Evolutionary conservation across 768 basidiomycete genomes (phyloP).

Genomic region (Suillus occidentalis): DNA sequence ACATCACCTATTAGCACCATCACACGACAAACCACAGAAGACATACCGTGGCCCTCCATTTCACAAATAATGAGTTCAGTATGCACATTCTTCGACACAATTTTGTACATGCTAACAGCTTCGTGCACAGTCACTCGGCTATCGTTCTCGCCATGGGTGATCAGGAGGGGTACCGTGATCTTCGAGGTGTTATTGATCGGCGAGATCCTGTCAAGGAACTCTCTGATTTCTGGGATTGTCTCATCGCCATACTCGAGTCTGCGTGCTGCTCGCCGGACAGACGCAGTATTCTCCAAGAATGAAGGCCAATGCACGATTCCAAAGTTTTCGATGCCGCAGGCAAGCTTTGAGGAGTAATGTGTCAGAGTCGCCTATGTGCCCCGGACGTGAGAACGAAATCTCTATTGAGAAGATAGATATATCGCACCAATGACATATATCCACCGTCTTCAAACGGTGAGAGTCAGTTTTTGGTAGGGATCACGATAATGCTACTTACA

Average conservation of each 20-base stretch:
- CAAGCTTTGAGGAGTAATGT: constrained; percentile 41
- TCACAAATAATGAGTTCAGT: constrained; percentile 41
- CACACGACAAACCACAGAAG: neutral
- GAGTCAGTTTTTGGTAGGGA: constrained; percentile 4
- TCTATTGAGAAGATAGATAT: neutral
- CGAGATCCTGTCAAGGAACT: constrained; percentile 39
- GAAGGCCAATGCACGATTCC: constrained; percentile 41
- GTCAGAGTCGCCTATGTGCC: constrained; percentile 37
- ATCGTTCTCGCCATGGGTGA: constrained; percentile 45
- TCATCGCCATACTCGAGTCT: constrained; percentile 45
- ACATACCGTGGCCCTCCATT: constrained; percentile 43
- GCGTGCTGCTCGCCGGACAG: constrained; percentile 34
- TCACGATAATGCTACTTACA: constrained; percentile 25
- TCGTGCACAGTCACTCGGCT: constrained; percentile 40
- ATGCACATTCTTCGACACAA: constrained; percentile 28
- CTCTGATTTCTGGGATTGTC: constrained; percentile 35
- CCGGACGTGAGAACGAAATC: neutral
- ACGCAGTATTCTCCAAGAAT: constrained; percentile 43
- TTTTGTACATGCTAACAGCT: constrained; percentile 38
- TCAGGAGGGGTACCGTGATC: constrained; percentile 36
- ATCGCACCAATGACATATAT: constrained; percentile 40
- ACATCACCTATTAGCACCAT: constrained; percentile 8
- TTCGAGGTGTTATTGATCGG: constrained; percentile 39
- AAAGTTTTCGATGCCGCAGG: constrained; percentile 42
- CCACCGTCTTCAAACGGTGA: constrained; percentile 32